These are phyloP conservation scores for Diplodia mutila DNA, from an alignment of 2,329 filamentous ascomycete genomes.

Conservation along the genomic window DNA sequence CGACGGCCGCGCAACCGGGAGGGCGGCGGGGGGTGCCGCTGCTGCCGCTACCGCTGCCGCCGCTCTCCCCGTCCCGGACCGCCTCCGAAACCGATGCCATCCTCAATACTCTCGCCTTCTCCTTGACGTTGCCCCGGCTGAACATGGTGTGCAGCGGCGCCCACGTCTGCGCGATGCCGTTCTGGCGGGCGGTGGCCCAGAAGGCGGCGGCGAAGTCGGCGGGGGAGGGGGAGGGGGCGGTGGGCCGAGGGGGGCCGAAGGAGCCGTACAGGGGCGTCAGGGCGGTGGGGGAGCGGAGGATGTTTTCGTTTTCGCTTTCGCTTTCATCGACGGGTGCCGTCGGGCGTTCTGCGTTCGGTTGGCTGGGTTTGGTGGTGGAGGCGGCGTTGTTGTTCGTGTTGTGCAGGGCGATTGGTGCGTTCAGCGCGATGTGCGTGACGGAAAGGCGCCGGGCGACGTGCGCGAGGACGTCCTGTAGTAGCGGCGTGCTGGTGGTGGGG, in stretches of 20 bases:
- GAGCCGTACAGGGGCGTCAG: slow-evolving; percentile 72
- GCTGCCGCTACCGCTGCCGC: too few species aligned
- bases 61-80: too few species aligned
- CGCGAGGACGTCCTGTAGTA: slow-evolving; percentile 29
- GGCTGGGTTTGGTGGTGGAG: background rate
- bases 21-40: too few species aligned
- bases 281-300: slow-evolving; percentile 72
- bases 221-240: slow-evolving; percentile 33
- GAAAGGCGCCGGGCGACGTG: slow-evolving; percentile 44
- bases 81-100: slow-evolving; percentile 29
- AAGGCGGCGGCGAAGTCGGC: slow-evolving; percentile 69
- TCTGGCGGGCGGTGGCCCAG: slow-evolving; percentile 78
- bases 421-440: slow-evolving; percentile 62
- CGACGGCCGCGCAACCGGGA: slow-evolving; percentile 58
- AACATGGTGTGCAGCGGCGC: slow-evolving; percentile 94
- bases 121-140: slow-evolving; percentile 83
- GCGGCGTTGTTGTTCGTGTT: slow-evolving; percentile 32
- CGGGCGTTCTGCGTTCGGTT: too few species aligned
- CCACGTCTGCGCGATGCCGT: slow-evolving; percentile 81
- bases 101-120: slow-evolving; percentile 72
- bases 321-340: too few species aligned
- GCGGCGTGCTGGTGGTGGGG: slow-evolving; percentile 34
- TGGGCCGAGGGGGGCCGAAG: slow-evolving; percentile 62
- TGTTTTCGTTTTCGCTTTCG: slow-evolving; percentile 49
- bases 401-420: slow-evolving; percentile 55